Base-by-base conservation (phyloP, 352 stramenopile species). In the Thraustotheca clavata region DNA sequence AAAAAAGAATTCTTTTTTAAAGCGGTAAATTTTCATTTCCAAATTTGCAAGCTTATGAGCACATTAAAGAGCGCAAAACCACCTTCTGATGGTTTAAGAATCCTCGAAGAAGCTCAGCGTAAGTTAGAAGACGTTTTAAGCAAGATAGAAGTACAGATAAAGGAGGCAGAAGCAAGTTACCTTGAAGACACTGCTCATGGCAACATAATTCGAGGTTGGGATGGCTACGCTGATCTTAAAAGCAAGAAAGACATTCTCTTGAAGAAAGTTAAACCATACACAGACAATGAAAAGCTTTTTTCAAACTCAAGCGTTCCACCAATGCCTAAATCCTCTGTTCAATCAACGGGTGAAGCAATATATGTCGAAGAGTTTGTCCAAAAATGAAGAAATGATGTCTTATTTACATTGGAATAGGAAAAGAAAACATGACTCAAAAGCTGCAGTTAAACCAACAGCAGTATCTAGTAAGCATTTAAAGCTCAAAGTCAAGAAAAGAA, bases 131-230 rank as follows among this genome's bases (percentile, higher is more conserved):
- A 94, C 43, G 76, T 75, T 2, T 71, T 89, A 14, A 66, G 89
- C 54, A 78, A 79, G 52, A 46, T 91, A 8, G 79, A 94, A 62
- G 18, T 69, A 29, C 85, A 91, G 71, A 90, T 94, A 52, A 76
- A 88, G 39, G 85, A 92, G 34, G 77, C 87, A 49, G 85, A 94
- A 60, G 72, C 74, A 18, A 69, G 73, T 61, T 94, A 94, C 59
- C 65, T 94, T 11, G 85, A 94, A 27, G 85, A 94, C 40, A 94
- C 85, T 4, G 70, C 79, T 36, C 83, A 94, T 55, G 85, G 85
- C 36, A 94, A 94, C 74, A 94, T 94, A 67, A 82, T 94, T 62
- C 83, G 83, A 41, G 85, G 85, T 36, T 94, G 85, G 85, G 85
- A 94, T 52, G 85, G 85, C 48, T 94, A 91, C 67, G 86, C 89